Base-by-base conservation (phyloP, 352 stramenopile genomes). In the Phytopythium litorale region DNA sequence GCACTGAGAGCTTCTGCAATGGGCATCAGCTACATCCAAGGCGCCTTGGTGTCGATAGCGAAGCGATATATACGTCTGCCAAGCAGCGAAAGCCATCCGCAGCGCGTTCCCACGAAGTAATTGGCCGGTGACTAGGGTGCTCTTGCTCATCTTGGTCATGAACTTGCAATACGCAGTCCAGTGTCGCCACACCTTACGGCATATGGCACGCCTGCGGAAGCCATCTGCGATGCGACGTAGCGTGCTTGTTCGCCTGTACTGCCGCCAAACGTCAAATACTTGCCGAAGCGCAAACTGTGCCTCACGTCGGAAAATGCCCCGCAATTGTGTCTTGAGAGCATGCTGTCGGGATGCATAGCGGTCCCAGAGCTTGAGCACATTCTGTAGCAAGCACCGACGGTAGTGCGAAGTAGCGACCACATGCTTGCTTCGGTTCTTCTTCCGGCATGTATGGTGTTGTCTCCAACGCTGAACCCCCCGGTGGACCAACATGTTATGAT, bases 101-200 rank as follows among this genome's bases (percentile, higher is more conserved):
- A 62, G 48, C n/a, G 70, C 45, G 23, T 81, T 79, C 32, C 30
- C 51, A 8, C 56, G 64, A n/a, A 75, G 13, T 13, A 80, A 38
- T 59, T 68, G 63, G 21, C 23, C 67, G 3, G 63, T 72, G n/a
- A 72, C 61, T 7, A 75, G 48, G 25, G 74, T 56, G 32, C 67
- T 73, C 30, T 51, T 53, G n/a, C 55, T 68, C 53, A 80, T 67
- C n/a, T 66, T 73, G 6, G 33, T 50, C 42, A 68, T 53, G 35
- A 73, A 72, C 23, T 58, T 32, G 19, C 33, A 23, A 45, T 68
- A 49, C 4, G 18, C 18, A 38, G 60, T 28, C 73, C 73, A 81
- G 3, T 8, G 33, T 15, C 43, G 3, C 75, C 70, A 78, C 4
- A 64, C 7, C 25, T 60, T 72, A 7, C 48, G 54, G 37, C 74